Percentiles rank a stretch among this genome's conserved stretches.
phyloP scores from a whole-genome alignment of 345 rosid species.

The Dovyalis caffra region DNA sequence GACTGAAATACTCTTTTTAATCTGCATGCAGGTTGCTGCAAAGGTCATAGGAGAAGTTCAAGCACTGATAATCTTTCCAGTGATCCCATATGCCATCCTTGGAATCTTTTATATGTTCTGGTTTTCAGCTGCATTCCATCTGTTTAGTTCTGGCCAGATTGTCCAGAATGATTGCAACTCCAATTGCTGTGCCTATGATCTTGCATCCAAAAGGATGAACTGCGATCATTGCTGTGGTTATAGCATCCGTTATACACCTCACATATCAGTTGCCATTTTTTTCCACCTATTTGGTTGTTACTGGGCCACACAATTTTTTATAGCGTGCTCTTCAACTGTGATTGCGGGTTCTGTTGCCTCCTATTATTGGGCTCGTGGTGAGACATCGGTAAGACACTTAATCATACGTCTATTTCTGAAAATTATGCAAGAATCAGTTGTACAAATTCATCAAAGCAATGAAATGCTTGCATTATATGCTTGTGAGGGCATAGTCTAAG shows the following conservation, averaged over 20 bases:
- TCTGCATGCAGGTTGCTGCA: conserved; percentile 82
- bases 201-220: conserved; percentile 62
- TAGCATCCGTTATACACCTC: conserved; percentile 88
- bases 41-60: conserved; percentile 97
- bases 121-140: conserved; percentile 83
- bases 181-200: conserved; percentile 91
- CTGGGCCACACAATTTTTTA: conserved; percentile 93
- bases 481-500: neutral
- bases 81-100: conserved; percentile 70
- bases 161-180: conserved; percentile 78
- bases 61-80: conserved; percentile 85
- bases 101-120: conserved; percentile 95
- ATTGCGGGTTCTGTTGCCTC: conserved; percentile 96
- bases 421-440: neutral
- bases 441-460: neutral
- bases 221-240: conserved; percentile 94
- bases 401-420: neutral
- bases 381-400: conserved; percentile 61
- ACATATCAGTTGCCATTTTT: conserved; percentile 77
- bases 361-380: conserved; percentile 93
- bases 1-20: neutral
- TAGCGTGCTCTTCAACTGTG: conserved; percentile 80
- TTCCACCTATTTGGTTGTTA: conserved; percentile 95
- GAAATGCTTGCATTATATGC: neutral
- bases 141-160: conserved; percentile 88